Evolutionary conservation across 2,329 filamentous ascomycete species (phyloP), one percentile per base, ranked within the genome.

Genomic region (Talaromyces sp.): DNA sequence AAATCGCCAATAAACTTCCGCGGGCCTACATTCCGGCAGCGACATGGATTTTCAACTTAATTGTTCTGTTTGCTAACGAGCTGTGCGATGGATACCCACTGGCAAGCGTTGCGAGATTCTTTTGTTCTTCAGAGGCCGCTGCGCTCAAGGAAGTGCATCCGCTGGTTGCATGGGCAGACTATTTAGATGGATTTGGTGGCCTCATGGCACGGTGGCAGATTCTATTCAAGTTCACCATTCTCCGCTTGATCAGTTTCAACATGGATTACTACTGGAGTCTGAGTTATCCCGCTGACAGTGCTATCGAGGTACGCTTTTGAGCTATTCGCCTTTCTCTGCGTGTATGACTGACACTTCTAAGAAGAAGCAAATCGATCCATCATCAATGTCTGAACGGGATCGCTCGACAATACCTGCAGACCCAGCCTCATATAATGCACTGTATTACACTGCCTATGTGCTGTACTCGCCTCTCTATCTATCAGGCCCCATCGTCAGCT

Each of bases 351-450:
- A 75, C 68, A 69, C 66, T 46, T 63, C 69, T 72, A 95, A 98
- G 93, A 98, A 98, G 93, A 98, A 98, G 91, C 92, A 96, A 82
- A 84, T 96, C 66, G 92, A 98, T 83, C 90, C 91, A 48, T 82
- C 91, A 61, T 86, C 89, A 70, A 85, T 98, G 40, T 95, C 93
- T 5, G 95, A 99, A 75, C 85, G 89, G 68, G 93, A 99, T 71
- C 90, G 95, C 18, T 85, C 98, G 63, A 81, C 84, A 61, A 89
- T 89, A 44, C 87, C 95, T 0, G 92, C 93, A 3, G 83, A 86
- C 54, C 75, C 84, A 0, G 75, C 79, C 31, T 90, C 96, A 71
- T 99, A 77, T 66, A 79, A 86, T 72, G 92, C 95, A 77, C 86
- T 88, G 67, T 96, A 96, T 77, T 98, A 96, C 75, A 73, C 97